These are phyloP conservation scores for Tanacetum coccineum DNA, from an alignment of 129 eudicot genomes.

Conservation along the genomic window DNA sequence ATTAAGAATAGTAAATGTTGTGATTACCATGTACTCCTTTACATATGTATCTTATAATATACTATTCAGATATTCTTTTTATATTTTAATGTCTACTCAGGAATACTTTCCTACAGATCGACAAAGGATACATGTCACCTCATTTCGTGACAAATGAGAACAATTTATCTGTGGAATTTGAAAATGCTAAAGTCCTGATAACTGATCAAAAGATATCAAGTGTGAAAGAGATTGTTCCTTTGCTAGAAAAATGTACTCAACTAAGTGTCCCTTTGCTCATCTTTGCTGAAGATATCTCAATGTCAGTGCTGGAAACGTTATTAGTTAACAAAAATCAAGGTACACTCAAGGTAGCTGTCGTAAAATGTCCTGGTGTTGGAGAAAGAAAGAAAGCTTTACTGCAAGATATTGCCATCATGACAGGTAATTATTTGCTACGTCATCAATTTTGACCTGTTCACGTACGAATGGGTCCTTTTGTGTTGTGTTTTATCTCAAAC, in stretches of 20 bases:
- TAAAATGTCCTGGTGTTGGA: slow-evolving; percentile 72
- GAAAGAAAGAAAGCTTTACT: slow-evolving; percentile 71
- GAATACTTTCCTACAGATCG: slow-evolving; percentile 75
- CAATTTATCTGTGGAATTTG: slow-evolving; percentile 74
- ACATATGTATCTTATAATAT: not conserved
- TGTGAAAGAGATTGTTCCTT: slow-evolving; percentile 68
- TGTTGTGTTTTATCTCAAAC: too few species aligned
- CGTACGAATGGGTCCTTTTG: not conserved
- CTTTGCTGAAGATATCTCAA: slow-evolving; percentile 75
- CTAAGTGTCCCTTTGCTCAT: slow-evolving; percentile 82
- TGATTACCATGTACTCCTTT: not conserved
- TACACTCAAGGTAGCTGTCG: slow-evolving; percentile 66
- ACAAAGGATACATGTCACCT: slow-evolving; percentile 84
- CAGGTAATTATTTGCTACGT: slow-evolving; percentile 43
- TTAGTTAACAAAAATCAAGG: slow-evolving; percentile 65
- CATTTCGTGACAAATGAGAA: slow-evolving; percentile 71
- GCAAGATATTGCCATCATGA: slow-evolving; percentile 88
- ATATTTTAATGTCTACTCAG: slow-evolving; percentile 47
- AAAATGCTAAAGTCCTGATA: slow-evolving; percentile 66
- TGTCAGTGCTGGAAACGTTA: slow-evolving; percentile 62
- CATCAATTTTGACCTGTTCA: not conserved
- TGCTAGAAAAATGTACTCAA: slow-evolving; percentile 80
- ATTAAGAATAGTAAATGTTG: not conserved
- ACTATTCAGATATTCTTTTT: slow-evolving; percentile 20
- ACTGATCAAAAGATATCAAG: slow-evolving; percentile 81